These are phyloP conservation scores for Lathyrus sativus DNA, from an alignment of 306 rosid species.

Conservation along the genomic window DNA sequence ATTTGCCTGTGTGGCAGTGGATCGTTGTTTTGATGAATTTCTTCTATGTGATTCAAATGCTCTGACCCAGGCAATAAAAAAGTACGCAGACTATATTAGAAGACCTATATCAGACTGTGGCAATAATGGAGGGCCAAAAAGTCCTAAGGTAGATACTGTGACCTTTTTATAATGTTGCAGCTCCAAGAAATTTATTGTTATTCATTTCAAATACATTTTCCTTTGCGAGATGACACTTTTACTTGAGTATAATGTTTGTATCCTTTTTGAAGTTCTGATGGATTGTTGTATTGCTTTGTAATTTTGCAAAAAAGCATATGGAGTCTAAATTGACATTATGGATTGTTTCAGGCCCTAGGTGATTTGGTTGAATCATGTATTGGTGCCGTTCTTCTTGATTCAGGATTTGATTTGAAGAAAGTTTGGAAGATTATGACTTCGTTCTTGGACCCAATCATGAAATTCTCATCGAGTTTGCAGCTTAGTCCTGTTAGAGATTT, in stretches of 20 bases:
- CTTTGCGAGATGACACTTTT: constrained; percentile 19
- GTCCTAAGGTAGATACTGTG: constrained; percentile 71
- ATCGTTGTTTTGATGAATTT: constrained; percentile 62
- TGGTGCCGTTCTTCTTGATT: constrained; percentile 91
- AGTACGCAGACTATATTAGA: constrained; percentile 55
- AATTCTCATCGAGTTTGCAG: constrained; percentile 70
- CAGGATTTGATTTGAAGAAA: constrained; percentile 71
- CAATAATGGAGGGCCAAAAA: constrained; percentile 59
- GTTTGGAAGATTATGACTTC: constrained; percentile 78
- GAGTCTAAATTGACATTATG: constrained; percentile 27
- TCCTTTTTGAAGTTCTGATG: constrained; percentile 34
- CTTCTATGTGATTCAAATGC: constrained; percentile 63
- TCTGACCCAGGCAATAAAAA: constrained; percentile 60
- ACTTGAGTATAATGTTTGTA: constrained; percentile 5
- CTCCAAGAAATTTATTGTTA: constrained; percentile 13
- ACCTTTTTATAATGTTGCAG: constrained; percentile 24
- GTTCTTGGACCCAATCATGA: constrained; percentile 75
- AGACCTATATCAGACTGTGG: constrained; percentile 33
- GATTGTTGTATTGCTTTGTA: constrained; percentile 29
- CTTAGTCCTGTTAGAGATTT: constrained; percentile 82
- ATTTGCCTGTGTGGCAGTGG: constrained; percentile 79
- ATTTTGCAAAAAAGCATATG: constrained; percentile 16
- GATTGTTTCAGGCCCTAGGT: constrained; percentile 75
- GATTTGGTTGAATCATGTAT: constrained; percentile 89
- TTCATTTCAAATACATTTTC: constrained; percentile 11